Evolutionary conservation across 2,329 filamentous ascomycete species (phyloP).

Genomic region (Beauveria sp.): DNA sequence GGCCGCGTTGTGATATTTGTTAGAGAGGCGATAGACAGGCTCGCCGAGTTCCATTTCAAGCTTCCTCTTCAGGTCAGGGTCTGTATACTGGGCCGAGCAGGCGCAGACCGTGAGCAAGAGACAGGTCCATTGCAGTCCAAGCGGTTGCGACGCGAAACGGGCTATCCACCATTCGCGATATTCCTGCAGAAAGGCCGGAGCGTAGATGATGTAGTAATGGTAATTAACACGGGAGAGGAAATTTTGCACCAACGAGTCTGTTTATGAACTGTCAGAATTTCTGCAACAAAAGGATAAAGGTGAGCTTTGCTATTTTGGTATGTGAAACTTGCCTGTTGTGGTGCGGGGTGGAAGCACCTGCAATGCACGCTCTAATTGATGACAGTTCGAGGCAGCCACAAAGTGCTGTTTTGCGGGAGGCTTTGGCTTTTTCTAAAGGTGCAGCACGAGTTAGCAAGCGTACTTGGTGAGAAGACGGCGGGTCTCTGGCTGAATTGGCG

Average conservation of each 20-base stretch:
- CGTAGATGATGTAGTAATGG: constrained; percentile 32
- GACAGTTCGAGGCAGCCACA: constrained; percentile 16
- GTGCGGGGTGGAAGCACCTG: constrained; percentile 24
- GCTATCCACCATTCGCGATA: constrained; percentile 29
- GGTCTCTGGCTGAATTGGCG: background rate
- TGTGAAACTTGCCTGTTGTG: constrained; percentile 25
- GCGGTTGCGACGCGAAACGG: constrained; percentile 22
- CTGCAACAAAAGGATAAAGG: background rate
- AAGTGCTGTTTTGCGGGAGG: constrained; percentile 15
- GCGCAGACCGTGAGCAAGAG: constrained; percentile 31
- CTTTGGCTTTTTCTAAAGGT: constrained; percentile 16
- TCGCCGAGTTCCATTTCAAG: constrained; percentile 25
- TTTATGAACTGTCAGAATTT: background rate
- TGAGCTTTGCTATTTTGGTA: background rate
- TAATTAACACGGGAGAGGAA: constrained; percentile 31
- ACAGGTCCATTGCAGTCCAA: constrained; percentile 30
- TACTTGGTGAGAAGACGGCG: background rate
- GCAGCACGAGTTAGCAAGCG: background rate
- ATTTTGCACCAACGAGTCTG: constrained; percentile 31
- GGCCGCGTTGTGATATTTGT: constrained; percentile 26
- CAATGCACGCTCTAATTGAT: constrained; percentile 25
- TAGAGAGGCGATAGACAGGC: constrained; percentile 21
- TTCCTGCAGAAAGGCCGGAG: constrained; percentile 26
- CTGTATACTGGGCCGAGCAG: constrained; percentile 28
- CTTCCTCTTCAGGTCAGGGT: constrained; percentile 22